Conservation (phyloP, 2,329 filamentous ascomycete genomes). For the Nannizzia gypsea region DNA sequence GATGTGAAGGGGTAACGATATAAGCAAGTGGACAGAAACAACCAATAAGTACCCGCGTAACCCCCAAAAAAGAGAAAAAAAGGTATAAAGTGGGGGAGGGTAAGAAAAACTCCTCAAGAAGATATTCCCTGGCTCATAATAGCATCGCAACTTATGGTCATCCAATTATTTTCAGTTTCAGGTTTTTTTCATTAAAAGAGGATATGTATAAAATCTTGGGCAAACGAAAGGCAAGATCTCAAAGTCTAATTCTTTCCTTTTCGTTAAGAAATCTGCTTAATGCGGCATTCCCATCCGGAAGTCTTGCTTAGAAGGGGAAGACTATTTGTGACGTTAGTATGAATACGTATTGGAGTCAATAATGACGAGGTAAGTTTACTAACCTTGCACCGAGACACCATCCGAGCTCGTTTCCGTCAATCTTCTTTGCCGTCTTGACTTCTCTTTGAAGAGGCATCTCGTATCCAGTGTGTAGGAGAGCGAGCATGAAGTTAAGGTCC, state of each 20-base stretch:
- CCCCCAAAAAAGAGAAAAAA: background rate
- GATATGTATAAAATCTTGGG: background rate
- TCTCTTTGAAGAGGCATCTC: constrained; percentile 96
- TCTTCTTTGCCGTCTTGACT: constrained; percentile 97
- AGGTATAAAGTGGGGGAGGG: background rate
- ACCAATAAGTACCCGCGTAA: background rate
- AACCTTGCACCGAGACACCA: constrained; percentile 97
- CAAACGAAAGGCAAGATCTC: background rate
- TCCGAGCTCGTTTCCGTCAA: constrained; percentile 89
- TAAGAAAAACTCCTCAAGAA: background rate
- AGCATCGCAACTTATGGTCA: background rate
- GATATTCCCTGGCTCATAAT: background rate
- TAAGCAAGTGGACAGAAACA: background rate
- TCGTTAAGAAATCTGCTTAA: constrained; percentile 57
- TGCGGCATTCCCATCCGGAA: constrained; percentile 82
- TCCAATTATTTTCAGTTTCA: background rate
- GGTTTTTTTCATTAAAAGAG: background rate
- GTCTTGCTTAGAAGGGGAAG: constrained; percentile 68
- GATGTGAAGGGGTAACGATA: background rate
- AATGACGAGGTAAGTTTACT: constrained; percentile 22
- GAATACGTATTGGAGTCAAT: constrained; percentile 3
- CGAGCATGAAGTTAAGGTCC: constrained; percentile 93
- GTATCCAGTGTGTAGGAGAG: constrained; percentile 85
- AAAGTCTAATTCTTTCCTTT: background rate
- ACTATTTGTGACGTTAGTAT: constrained; percentile 39